phyloP scores from a whole-genome alignment of 148 eudicot genomes.

The Fallopia convolvulus region DNA sequence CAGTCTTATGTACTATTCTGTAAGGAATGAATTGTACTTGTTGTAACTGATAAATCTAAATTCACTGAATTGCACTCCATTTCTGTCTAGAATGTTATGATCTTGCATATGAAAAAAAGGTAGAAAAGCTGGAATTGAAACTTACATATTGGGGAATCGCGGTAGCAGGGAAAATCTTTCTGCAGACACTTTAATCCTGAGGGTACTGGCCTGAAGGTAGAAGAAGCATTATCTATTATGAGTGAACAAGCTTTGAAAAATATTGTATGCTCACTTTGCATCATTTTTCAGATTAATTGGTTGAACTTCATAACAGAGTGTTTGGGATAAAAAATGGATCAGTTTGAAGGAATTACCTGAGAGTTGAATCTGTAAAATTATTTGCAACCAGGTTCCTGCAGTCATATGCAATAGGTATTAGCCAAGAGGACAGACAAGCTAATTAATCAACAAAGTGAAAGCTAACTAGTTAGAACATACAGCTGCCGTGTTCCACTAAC shows the following conservation, averaged over 20 bases:
- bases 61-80: too few relatives aligned
- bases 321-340: not conserved
- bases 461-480: constrained; percentile 28
- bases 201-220: constrained; percentile 22
- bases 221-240: not conserved
- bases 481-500: constrained; percentile 40
- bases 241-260: too few relatives aligned
- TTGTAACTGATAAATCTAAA: too few relatives aligned
- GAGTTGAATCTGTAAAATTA: constrained; percentile 48
- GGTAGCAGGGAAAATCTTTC: constrained; percentile 27
- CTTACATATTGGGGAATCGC: constrained; percentile 31
- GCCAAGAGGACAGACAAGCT: not conserved
- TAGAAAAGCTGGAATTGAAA: constrained; percentile 2
- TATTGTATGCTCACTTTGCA: too few relatives aligned
- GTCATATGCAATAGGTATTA: not conserved
- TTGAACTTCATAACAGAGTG: too few relatives aligned
- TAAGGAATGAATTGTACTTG: too few relatives aligned
- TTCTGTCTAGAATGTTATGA: too few relatives aligned
- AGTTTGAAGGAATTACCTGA: constrained; percentile 34
- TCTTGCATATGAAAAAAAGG: too few relatives aligned
- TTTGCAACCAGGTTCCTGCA: constrained; percentile 86
- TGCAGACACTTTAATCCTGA: constrained; percentile 36
- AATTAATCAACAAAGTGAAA: not conserved
- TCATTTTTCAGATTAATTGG: too few relatives aligned
- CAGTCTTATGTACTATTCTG: too few relatives aligned